Evolutionary conservation across 495 filamentous ascomycete species (phyloP).

Genomic region (Cercophora samala): DNA sequence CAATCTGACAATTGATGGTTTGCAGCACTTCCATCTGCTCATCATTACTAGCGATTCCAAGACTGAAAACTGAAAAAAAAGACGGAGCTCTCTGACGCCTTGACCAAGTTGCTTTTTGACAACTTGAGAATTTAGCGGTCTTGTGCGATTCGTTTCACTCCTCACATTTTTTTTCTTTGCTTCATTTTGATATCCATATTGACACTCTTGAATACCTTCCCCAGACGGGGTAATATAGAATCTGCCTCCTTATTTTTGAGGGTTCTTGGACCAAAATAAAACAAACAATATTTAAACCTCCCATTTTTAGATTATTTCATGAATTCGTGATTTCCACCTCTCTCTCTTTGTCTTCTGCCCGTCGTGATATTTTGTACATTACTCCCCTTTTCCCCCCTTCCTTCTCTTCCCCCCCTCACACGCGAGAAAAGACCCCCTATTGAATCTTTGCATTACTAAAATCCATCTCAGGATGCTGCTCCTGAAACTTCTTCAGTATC

Average conservation of each 20-base stretch:
- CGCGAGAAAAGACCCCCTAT: too few species aligned
- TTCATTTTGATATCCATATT: slow-evolving; percentile 1
- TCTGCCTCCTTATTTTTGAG: too few species aligned
- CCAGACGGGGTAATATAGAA: too few species aligned
- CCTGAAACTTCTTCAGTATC: slow-evolving; percentile 87
- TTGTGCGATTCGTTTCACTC: slow-evolving; percentile 62
- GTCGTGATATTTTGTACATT: too few species aligned
- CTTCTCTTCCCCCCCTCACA: too few species aligned
- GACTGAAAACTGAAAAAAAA: slow-evolving; percentile 27
- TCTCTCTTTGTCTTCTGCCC: too few species aligned
- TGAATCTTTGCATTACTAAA: slow-evolving; percentile 74
- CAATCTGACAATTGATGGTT: slow-evolving; percentile 52
- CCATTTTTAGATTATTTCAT: neutral
- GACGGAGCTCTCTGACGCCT: slow-evolving; percentile 60
- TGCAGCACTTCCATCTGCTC: slow-evolving; percentile 51
- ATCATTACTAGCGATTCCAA: slow-evolving; percentile 54
- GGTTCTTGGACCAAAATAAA: neutral
- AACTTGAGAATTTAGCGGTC: slow-evolving; percentile 38
- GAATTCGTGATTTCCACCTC: neutral
- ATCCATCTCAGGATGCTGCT: slow-evolving; percentile 72
- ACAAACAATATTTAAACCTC: neutral
- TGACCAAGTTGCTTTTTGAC: slow-evolving; percentile 32
- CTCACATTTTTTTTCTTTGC: slow-evolving; percentile 31
- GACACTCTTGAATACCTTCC: too few species aligned
- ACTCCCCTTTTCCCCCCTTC: neutral